Percentiles rank a stretch among this genome's conserved stretches.
phyloP scores from a whole-genome alignment of 768 basidiomycete species.

The Pleurotus tuoliensis region DNA sequence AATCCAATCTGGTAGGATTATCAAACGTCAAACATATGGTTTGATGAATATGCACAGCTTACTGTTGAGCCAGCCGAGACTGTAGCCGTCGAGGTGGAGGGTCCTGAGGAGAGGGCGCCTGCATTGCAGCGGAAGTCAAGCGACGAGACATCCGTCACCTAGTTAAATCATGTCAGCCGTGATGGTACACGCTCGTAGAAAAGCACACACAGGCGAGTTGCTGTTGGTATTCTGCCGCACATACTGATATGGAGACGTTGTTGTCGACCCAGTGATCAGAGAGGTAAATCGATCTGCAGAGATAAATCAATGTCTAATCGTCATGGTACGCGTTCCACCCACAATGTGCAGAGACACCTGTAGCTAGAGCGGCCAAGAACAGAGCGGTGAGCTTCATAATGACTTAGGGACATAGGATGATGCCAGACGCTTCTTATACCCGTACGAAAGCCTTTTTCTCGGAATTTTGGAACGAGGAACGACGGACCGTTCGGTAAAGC shows the following conservation, averaged over 20 bases:
- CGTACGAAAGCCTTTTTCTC: too few species aligned
- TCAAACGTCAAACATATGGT: background rate
- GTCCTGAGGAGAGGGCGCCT: constrained; percentile 22
- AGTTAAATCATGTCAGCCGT: background rate
- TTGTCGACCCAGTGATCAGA: constrained; percentile 34
- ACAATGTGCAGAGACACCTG: constrained; percentile 16
- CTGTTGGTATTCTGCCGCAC: constrained; percentile 40
- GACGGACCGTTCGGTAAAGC: too few species aligned
- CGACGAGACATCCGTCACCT: constrained; percentile 45
- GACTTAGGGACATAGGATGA: background rate
- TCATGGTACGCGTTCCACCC: background rate
- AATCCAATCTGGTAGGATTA: constrained; percentile 35
- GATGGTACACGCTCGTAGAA: background rate
- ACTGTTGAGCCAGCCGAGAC: constrained; percentile 36
- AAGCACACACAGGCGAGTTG: constrained; percentile 30
- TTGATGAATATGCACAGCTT: background rate
- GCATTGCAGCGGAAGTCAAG: constrained; percentile 45
- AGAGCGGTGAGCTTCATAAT: background rate
- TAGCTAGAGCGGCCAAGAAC: background rate
- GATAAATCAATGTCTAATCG: background rate
- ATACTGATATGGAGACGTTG: constrained; percentile 35
- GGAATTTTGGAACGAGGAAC: too few species aligned
- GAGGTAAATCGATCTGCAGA: constrained; percentile 42
- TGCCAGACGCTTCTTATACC: too few species aligned
- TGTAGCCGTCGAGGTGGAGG: constrained; percentile 34